Evolutionary conservation across 768 basidiomycete species (phyloP), one percentile per base, ranked within the genome.

Genomic region (Multifurca ochricompacta): DNA sequence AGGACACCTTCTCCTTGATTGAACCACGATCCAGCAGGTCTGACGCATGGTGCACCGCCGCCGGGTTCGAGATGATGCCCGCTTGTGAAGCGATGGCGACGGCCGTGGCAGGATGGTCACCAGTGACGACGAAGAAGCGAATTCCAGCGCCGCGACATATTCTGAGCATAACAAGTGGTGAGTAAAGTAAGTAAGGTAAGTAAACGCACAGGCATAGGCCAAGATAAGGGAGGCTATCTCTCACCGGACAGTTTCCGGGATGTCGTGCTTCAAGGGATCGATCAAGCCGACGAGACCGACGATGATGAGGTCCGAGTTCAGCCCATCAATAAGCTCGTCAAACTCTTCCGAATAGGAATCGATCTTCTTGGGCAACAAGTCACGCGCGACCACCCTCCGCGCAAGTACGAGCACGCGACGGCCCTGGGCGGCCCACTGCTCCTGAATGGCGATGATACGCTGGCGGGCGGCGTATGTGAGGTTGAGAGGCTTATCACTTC

Each of bases 401-500:
- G 80, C 78, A 16, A 83, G 72, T 1, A 81, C 68, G 11, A 85
- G 69, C n/a, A 85, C 81, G n/a, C 82, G 73, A 60, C 79, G 79
- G 2, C 82, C 82, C 50, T 72, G 69, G 10, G 70, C 62, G 3
- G 81, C 78, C 73, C 75, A 79, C 18, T 65, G 63, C 51, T 77
- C 77, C 60, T 78, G 77, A 3, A 70, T 60, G 1, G 66, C 64
- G 5, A 65, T 56, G 21, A 77, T 67, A 3, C 63, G 56, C 5
- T 65, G 62, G 31, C 68, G 66, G 6, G 63, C 64, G 9, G 55
- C 52, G 3, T 54, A 30, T 9, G 66, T 59, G 21, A 83, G 65
- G 0, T 67, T 67, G 9, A 73, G 50, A 0, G 63, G 44, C 8
- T 65, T 56, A 3, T 68, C 67, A 2, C 74, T 76, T 5, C 68